Evolutionary conservation across 1,284 basidiomycete genomes (phyloP).

Genomic region (Pholiota adiposa): DNA sequence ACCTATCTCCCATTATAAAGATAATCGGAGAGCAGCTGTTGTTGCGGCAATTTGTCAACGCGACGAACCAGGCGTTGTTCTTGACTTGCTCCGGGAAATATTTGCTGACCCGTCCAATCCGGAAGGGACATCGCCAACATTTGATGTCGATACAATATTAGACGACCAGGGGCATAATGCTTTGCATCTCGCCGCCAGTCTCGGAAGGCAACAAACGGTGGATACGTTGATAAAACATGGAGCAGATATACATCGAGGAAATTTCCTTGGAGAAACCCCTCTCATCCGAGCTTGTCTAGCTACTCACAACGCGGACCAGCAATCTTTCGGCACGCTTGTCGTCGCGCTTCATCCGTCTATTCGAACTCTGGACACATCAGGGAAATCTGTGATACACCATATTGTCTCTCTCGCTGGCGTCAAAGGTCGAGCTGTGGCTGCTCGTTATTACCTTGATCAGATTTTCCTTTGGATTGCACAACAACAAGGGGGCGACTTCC

Average conservation of each 20-base stretch:
- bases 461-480: constrained; percentile 86
- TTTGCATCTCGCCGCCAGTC: constrained; percentile 90
- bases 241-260: constrained; percentile 88
- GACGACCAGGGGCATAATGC: constrained; percentile 97
- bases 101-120: constrained; percentile 48
- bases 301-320: constrained; percentile 84
- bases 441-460: constrained; percentile 92
- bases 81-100: constrained; percentile 69
- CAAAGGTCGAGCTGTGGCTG: constrained; percentile 83
- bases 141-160: constrained; percentile 82
- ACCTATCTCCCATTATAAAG: constrained; percentile 59
- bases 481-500: constrained; percentile 73
- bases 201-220: constrained; percentile 74
- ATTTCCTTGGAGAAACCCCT: constrained; percentile 94
- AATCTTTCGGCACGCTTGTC: constrained; percentile 76
- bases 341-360: constrained; percentile 72
- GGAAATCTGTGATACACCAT: constrained; percentile 93
- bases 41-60: constrained; percentile 66
- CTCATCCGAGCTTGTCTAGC: constrained; percentile 92
- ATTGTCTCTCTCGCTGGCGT: constrained; percentile 91
- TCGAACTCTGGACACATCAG: constrained; percentile 89
- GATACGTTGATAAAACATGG: constrained; percentile 73
- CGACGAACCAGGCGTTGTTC: constrained; percentile 65
- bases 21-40: constrained; percentile 62
- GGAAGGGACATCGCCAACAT: constrained; percentile 28